These are phyloP conservation scores for Raphanus raphanistrum DNA, from an alignment of 345 rosid genomes.

Conservation along the genomic window DNA sequence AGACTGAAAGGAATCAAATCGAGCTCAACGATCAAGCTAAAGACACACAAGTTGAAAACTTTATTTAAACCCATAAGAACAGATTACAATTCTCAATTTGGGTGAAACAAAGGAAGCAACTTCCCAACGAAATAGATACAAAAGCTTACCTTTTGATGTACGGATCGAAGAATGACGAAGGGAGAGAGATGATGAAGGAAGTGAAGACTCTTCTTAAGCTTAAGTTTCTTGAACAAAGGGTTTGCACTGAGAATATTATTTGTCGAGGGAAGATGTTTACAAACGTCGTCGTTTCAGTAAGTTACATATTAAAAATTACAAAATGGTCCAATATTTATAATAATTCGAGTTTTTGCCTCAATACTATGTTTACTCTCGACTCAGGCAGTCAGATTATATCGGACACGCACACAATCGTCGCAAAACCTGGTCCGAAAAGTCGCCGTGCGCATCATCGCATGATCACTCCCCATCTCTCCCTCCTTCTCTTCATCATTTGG, in stretches of 20 bases:
- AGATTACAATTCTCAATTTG: background rate
- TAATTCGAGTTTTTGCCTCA: background rate
- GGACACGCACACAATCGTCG: background rate
- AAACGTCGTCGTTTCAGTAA: background rate
- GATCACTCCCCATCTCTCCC: background rate
- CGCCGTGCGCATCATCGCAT: background rate
- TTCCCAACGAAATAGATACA: background rate
- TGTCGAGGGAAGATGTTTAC: background rate
- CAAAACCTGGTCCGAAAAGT: background rate
- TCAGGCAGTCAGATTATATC: too few relatives aligned
- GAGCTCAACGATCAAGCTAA: background rate
- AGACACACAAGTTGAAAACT: background rate
- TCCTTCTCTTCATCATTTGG: background rate
- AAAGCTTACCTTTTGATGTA: conserved; percentile 16
- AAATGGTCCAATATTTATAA: background rate
- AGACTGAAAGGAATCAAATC: background rate
- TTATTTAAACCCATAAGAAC: background rate
- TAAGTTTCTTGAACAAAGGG: conserved; percentile 26
- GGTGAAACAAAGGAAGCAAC: background rate
- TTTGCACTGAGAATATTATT: background rate
- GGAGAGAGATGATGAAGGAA: conserved; percentile 2
- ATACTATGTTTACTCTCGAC: background rate
- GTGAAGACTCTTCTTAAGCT: background rate
- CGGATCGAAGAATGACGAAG: conserved; percentile 12
- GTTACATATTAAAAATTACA: background rate